Evolutionary conservation across 305 asterid genomes (phyloP).

Genomic region (Fraxinus xanthoxyloides): DNA sequence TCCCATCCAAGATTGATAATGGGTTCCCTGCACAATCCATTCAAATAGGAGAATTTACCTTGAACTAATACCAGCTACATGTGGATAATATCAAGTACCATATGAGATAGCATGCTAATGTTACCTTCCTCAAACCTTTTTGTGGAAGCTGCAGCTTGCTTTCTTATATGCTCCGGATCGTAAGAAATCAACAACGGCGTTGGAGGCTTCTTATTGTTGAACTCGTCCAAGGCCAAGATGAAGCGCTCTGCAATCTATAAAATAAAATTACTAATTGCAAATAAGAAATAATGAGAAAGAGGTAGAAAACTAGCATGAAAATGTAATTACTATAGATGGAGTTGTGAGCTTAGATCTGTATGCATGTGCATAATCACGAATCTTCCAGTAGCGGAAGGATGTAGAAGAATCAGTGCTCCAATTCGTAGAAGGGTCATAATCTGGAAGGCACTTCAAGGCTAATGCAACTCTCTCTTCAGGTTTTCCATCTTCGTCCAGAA

Average conservation of each 20-base stretch:
- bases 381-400: slow-evolving; percentile 87
- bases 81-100: neutral
- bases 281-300: neutral
- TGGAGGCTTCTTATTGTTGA: slow-evolving; percentile 56
- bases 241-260: slow-evolving; percentile 83
- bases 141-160: slow-evolving; percentile 95
- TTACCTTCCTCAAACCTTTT: slow-evolving; percentile 93
- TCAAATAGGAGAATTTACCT: slow-evolving; percentile 23
- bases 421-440: slow-evolving; percentile 62
- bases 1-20: slow-evolving; percentile 85
- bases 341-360: slow-evolving; percentile 82
- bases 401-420: slow-evolving; percentile 59
- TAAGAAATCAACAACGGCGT: slow-evolving; percentile 74
- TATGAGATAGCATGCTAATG: neutral
- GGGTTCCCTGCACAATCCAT: slow-evolving; percentile 64
- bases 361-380: slow-evolving; percentile 96
- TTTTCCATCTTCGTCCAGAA: slow-evolving; percentile 66
- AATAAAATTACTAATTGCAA: slow-evolving; percentile 6
- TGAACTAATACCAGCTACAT: slow-evolving; percentile 3
- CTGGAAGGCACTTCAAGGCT: slow-evolving; percentile 77
- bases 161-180: slow-evolving; percentile 78
- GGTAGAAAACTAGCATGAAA: slow-evolving; percentile 17
- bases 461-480: slow-evolving; percentile 80
- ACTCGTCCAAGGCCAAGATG: slow-evolving; percentile 78
- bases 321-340: slow-evolving; percentile 72